phyloP scores from a whole-genome alignment of 331 rosid genomes.

The Stylosanthes scabra region DNA sequence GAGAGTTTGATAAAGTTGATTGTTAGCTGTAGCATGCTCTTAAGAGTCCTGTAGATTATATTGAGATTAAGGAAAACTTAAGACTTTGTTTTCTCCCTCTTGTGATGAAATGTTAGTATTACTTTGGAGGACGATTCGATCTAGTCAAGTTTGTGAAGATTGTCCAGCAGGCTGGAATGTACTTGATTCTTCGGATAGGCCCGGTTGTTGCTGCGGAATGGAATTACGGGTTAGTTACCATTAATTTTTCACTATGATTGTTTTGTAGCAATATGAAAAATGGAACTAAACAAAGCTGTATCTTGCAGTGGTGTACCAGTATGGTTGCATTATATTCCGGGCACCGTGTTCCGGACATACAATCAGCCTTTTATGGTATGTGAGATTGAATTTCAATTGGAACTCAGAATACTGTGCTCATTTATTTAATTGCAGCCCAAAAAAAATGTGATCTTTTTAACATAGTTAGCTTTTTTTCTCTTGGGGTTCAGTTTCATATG shows the following conservation, averaged over 20 bases:
- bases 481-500: slow-evolving; percentile 73
- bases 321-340: slow-evolving; percentile 92
- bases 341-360: slow-evolving; percentile 88
- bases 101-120: slow-evolving; percentile 59
- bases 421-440: slow-evolving; percentile 21
- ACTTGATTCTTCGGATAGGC: slow-evolving; percentile 89
- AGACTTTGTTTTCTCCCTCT: slow-evolving; percentile 7
- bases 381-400: slow-evolving; percentile 28
- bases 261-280: slow-evolving; percentile 15
- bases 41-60: not conserved
- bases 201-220: slow-evolving; percentile 96
- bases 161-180: slow-evolving; percentile 80
- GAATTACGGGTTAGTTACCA: slow-evolving; percentile 69
- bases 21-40: not conserved
- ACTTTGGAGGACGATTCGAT: slow-evolving; percentile 88
- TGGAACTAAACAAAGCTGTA: slow-evolving; percentile 12
- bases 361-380: slow-evolving; percentile 82
- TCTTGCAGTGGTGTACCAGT: slow-evolving; percentile 91
- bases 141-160: slow-evolving; percentile 85
- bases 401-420: slow-evolving; percentile 3
- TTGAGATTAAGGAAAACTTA: not conserved
- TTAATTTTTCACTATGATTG: not conserved
- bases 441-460: slow-evolving; percentile 33
- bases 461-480: slow-evolving; percentile 38
- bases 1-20: too few species aligned